phyloP scores from a whole-genome alignment of 192 early-diverging fungal genomes.

The Umbelopsis sp. region DNA sequence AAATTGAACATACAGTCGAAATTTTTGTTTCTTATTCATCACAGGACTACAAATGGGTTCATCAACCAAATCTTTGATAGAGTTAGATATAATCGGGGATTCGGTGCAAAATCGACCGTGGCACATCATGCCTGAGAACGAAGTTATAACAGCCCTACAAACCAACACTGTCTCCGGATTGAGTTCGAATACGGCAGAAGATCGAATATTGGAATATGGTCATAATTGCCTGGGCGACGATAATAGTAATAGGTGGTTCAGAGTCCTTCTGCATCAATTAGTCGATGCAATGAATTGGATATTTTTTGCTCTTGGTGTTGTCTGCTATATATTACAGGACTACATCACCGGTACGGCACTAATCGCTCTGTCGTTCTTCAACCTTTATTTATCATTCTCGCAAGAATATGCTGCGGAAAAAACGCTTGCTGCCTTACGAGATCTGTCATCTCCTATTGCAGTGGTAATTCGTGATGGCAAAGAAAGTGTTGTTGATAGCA shows the following conservation, averaged over 20 bases:
- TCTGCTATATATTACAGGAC: constrained; percentile 64
- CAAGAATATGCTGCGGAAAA: constrained; percentile 96
- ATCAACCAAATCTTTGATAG: too few relatives aligned
- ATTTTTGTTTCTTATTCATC: too few relatives aligned
- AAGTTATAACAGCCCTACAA: constrained; percentile 27
- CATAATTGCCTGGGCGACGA: constrained; percentile 65
- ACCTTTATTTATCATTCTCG: constrained; percentile 89
- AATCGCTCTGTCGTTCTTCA: constrained; percentile 78
- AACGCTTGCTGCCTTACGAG: constrained; percentile 88
- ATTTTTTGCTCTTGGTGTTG: constrained; percentile 44
- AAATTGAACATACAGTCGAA: too few relatives aligned
- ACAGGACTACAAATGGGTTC: too few relatives aligned
- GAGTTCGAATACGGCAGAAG: constrained; percentile 35
- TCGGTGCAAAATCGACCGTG: neutral
- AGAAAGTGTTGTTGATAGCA: constrained; percentile 69
- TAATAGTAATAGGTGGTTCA: constrained; percentile 59
- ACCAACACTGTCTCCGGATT: constrained; percentile 45
- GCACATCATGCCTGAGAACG: neutral
- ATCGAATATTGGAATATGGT: constrained; percentile 50
- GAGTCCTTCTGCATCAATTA: constrained; percentile 62
- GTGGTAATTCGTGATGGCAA: constrained; percentile 85
- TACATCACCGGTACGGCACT: constrained; percentile 73
- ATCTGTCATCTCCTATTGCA: constrained; percentile 83
- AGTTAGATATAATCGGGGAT: too few relatives aligned
- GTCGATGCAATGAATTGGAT: constrained; percentile 67